Evolutionary conservation across 371 early-diverging fungal genomes (phyloP), one percentile per base, ranked within the genome.

Genomic region (Globomyces sp.): DNA sequence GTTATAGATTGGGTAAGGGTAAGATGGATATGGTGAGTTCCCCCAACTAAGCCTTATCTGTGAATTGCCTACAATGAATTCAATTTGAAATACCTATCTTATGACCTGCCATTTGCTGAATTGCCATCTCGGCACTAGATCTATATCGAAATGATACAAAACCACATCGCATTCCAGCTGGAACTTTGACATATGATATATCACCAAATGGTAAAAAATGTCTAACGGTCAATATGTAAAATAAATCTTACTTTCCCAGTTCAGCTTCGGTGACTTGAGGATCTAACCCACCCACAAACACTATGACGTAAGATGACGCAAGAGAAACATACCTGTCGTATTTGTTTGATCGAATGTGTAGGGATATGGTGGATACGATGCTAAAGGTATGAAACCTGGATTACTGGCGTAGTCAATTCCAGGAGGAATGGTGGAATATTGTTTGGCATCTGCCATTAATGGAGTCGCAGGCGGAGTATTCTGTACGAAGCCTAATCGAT

Each of bases 21-120:
- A 11, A 8, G 55, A 91, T 4, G 92, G 61, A 9, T 40, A 11
- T 13, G 55, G 92, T 4, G 92, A 87, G 57, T 92, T 84, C 34
- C 95, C 95, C 95, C 95, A 95, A 36, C 92, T 91, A 34, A 95
- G 79, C 46, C 95, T 87, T 40, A 95, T 87, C 48, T 91, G 84
- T 1, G 92, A 91, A 24, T 81, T 85, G 2, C 84, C 84, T 83
- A 76, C 42, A 41, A 52, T 13, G 9, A 65, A 39, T 43, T 43
- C 24, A 46, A 1, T 11, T 49, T 67, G 24, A 24, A 24, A 65
- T 73, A 74, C 92, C 92, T 65, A 95, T 87, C 58, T 86, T 73
- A 67, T 87, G 88, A 5, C 93, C 92, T 74, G 93, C 91, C 87
- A 96, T 87, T 69, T 89, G 86, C 61, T 81, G 83, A 72, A 96